These are phyloP conservation scores for Pyrenochaeta sp. DNA, from an alignment of 2,329 filamentous ascomycete species.

Conservation along the genomic window DNA sequence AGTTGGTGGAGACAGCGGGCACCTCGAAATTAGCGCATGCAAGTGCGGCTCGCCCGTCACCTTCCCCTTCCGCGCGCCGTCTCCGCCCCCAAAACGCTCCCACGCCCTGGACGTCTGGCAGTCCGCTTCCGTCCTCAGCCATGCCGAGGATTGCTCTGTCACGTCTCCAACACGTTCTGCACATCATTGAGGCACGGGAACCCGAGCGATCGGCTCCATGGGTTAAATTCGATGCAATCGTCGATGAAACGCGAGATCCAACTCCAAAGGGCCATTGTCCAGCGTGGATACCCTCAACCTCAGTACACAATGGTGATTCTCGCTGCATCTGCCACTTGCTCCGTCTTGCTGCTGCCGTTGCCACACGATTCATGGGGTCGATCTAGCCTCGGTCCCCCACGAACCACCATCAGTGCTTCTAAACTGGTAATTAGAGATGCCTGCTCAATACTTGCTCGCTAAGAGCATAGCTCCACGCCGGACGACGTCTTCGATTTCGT, in stretches of 20 bases:
- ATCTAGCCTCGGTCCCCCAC: slow-evolving; percentile 7
- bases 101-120: background rate
- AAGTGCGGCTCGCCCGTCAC: background rate
- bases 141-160: background rate
- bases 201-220: slow-evolving; percentile 4
- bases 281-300: no score
- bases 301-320: no score
- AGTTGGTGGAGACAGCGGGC: background rate
- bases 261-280: no score
- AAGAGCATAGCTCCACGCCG: slow-evolving; percentile 2
- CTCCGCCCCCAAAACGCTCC: background rate
- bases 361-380: background rate
- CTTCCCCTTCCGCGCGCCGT: background rate
- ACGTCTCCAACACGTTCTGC: background rate
- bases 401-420: slow-evolving; percentile 5
- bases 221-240: no score
- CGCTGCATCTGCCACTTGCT: no score
- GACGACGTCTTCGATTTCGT: slow-evolving; percentile 1
- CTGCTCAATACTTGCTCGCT: background rate
- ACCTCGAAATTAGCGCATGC: slow-evolving; percentile 1
- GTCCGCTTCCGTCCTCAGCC: background rate
- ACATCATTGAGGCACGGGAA: slow-evolving; percentile 6
- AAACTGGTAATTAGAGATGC: background rate
- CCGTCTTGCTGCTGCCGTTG: no score
- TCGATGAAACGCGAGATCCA: no score